Evolutionary conservation across 2,329 filamentous ascomycete species (phyloP), one percentile per base, ranked within the genome.

Genomic region (Hymenoscyphus linearis): DNA sequence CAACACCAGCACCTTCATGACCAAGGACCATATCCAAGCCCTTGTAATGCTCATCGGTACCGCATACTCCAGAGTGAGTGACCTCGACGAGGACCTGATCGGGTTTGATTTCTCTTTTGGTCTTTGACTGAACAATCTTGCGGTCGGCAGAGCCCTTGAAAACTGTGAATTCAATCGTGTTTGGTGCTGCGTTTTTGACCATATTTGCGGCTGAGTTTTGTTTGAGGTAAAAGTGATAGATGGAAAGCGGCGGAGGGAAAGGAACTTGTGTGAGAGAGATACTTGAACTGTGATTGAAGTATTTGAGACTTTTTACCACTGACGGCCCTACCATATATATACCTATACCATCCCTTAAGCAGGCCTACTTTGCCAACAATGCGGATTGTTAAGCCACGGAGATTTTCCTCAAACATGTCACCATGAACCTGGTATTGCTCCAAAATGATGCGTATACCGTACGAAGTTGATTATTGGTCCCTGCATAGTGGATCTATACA

Each of bases 1-100:
- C 73, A 31, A 78, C 55, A 47, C 80, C 80, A 35, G 79, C 75
- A 55, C 80, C 79, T 68, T 83, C 80, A 65, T 83, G 80, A 6
- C 80, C 80, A 0, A 82, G 73, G 13, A 69, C 76, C 71, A 76
- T 75, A 60, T 76, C 74, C 2, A 52, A 73, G 6, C 65, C 61
- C 60, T 60, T 69, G 62, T 71, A 74, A 65, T 80, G 77, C 55
- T 77, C 66, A 62, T 79, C 81, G 3, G 87, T 89, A 56, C 83
- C 85, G 72, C 87, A 90, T 57, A 89, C 76, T 34, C 87, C 87
- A 2, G 85, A 87, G 61, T 85, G 84, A 16, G 85, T 89, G 64
- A 89, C 77, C 60, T 79, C 80, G 69, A 90, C 71, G 31, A 86
- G 78, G 57, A 89, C 85, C 62, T 87, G 76, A 72, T 85, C 79